Evolutionary conservation across 2,329 filamentous ascomycete species (phyloP), one percentile per base, ranked within the genome.

Genomic region (Arthrocladium fulminans): DNA sequence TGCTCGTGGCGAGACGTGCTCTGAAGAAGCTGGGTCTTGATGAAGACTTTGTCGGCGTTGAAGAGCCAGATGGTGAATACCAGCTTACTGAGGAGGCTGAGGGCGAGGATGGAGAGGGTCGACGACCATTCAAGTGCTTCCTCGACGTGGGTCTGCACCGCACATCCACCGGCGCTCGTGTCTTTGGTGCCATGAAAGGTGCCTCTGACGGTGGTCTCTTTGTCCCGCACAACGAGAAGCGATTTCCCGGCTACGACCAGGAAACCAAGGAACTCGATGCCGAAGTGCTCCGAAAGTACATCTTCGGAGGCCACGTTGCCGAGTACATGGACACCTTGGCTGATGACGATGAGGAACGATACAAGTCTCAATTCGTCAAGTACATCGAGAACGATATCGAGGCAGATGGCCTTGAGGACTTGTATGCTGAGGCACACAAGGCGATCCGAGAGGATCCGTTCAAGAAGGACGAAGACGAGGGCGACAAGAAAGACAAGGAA

Each of bases 301-400:
- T 98, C 80, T 90, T 87, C 73, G 92, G 80, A 68, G 90, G 92
- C 55, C 92, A 98, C 82, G 87, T 98, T 59, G 89, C 90, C 62
- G 92, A 98, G 83, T 98, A 98, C 84, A 98, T 98, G 92, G 92
- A 98, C 84, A 92, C 85, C 52, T 86, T 98, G 59, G 92, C 92
- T 74, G 92, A 98, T 66, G 92, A 98, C 70, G 92, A 98, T 69
- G 92, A 98, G 86, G 92, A 98, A 83, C 89, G 92, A 70, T 98
- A 88, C 87, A 90, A 90, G 81, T 83, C 81, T 64, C 92, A 98
- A 80, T 98, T 98, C 85, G 78, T 83, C 72, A 84, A 92, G 75
- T 98, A 98, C 81, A 85, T 95, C 62, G 90, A 98, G 60, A 88
- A 94, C 68, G 92, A 95, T 64, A 73, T 98, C 60, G 90, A 97